phyloP scores from a whole-genome alignment of 495 filamentous ascomycete genomes.

The Talaromyces nanjingensis region DNA sequence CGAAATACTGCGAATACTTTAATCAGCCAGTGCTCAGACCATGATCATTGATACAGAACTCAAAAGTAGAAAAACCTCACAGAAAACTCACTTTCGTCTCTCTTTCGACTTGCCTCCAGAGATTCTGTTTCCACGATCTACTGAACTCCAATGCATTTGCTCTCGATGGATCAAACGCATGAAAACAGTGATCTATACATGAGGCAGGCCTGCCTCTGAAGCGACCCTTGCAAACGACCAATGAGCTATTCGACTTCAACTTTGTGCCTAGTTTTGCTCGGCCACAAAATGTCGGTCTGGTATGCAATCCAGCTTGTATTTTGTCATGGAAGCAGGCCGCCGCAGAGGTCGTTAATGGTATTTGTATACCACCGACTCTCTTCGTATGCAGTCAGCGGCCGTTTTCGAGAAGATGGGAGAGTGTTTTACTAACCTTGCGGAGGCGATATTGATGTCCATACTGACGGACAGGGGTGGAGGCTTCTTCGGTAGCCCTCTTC shows the following conservation, averaged over 20 bases:
- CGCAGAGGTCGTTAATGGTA: background rate
- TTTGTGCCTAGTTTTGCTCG: background rate
- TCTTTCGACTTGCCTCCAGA: too few species aligned
- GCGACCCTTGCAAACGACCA: too few species aligned
- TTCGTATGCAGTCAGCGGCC: background rate
- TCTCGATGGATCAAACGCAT: too few species aligned
- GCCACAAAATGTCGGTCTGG: too few species aligned
- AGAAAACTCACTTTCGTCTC: background rate
- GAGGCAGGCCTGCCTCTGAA: too few species aligned
- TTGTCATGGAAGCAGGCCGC: background rate
- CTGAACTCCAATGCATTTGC: too few species aligned
- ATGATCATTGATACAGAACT: background rate
- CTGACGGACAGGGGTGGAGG: background rate
- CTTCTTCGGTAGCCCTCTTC: background rate
- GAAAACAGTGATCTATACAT: too few species aligned
- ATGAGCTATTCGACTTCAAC: too few species aligned
- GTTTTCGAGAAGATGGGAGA: background rate
- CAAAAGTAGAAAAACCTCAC: background rate
- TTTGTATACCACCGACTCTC: background rate
- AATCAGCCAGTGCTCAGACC: background rate
- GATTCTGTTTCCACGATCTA: too few species aligned
- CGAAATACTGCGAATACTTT: background rate
- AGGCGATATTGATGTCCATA: background rate
- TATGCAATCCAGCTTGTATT: background rate
- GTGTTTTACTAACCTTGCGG: background rate